Percentiles rank a stretch among this genome's conserved stretches.
Conservation (phyloP, 495 filamentous ascomycete species). For the Pyronema omphalodes region DNA sequence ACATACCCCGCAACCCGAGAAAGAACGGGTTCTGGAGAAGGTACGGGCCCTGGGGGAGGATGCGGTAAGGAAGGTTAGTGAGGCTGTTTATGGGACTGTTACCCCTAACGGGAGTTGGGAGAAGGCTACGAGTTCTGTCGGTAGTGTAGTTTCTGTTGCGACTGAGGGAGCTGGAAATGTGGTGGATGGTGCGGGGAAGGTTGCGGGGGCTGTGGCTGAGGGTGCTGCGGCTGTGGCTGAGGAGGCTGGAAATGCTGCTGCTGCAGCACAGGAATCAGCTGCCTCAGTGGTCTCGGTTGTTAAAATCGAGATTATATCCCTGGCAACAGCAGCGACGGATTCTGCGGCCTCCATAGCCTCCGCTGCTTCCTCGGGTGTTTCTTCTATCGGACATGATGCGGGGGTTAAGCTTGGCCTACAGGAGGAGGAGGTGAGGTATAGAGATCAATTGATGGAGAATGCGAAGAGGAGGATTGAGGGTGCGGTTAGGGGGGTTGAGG, state of each 20-base stretch:
- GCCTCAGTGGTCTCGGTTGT: constrained; percentile 21
- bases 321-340: no score
- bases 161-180: constrained; percentile 7
- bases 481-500: constrained; percentile 33
- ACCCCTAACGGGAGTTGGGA: constrained; percentile 14
- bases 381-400: constrained; percentile 21
- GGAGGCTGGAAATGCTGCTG: constrained; percentile 20
- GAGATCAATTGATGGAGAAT: constrained; percentile 21
- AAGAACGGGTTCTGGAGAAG: no score
- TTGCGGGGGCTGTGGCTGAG: constrained; percentile 14
- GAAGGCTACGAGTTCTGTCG: constrained; percentile 10
- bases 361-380: constrained; percentile 15
- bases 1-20: no score
- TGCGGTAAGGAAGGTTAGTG: constrained; percentile 21
- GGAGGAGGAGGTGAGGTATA: constrained; percentile 24
- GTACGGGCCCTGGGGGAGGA: constrained; percentile 19
- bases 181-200: constrained; percentile 8
- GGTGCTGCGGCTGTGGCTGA: constrained; percentile 14
- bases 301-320: no score
- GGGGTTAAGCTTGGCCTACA: constrained; percentile 35
- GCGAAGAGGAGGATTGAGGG: constrained; percentile 31
- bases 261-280: constrained; percentile 24
- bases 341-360: no score
- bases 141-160: constrained; percentile 14
- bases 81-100: constrained; percentile 30